Evolutionary conservation across 169 alveolate species (phyloP).

Genomic region (Babesia ovis): DNA sequence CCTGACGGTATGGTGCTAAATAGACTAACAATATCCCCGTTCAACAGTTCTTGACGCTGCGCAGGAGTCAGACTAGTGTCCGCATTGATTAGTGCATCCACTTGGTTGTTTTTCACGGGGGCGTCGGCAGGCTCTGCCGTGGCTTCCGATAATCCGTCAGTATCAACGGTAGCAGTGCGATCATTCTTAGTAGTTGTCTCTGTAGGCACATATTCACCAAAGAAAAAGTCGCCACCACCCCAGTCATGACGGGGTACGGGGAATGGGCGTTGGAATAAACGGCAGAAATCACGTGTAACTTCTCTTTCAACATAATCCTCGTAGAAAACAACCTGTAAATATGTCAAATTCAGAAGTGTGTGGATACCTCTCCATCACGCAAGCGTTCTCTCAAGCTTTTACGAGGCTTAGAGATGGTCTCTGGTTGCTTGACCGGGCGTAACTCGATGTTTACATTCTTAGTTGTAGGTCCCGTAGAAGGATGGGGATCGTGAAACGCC

Average conservation of each 20-base stretch:
- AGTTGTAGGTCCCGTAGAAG: neutral
- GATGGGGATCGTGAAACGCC: neutral
- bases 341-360: neutral
- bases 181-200: neutral
- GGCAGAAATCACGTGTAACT: constrained; percentile 45
- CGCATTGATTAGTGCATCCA: constrained; percentile 29
- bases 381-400: constrained; percentile 65
- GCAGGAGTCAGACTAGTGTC: constrained; percentile 13
- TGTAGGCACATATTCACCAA: constrained; percentile 34
- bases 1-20: constrained; percentile 18
- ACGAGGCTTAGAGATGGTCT: constrained; percentile 9
- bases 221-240: constrained; percentile 59
- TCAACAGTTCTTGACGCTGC: constrained; percentile 47
- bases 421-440: constrained; percentile 15
- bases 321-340: constrained; percentile 41
- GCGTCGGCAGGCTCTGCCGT: constrained; percentile 14
- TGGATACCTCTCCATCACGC: constrained; percentile 73
- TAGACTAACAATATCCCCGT: constrained; percentile 43
- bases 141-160: neutral
- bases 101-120: constrained; percentile 27
- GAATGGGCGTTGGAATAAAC: constrained; percentile 45
- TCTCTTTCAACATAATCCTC: constrained; percentile 58
- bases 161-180: neutral
- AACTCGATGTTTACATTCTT: constrained; percentile 27
- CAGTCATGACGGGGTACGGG: constrained; percentile 64